phyloP scores from a whole-genome alignment of 75 land plant genomes.

The Isoetes taiwanensis region DNA sequence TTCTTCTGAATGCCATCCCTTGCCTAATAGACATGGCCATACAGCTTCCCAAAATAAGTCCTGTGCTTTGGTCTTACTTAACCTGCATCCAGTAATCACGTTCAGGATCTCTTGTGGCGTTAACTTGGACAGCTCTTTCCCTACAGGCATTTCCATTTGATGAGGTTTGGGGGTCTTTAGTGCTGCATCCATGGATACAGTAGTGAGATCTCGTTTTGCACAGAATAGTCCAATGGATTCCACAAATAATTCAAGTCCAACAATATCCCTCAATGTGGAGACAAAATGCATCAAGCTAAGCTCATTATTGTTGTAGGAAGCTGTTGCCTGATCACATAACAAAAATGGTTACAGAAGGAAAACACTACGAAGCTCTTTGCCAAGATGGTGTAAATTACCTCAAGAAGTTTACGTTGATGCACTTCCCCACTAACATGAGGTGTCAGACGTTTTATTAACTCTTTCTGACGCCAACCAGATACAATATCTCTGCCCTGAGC shows the following conservation, averaged over 20 bases:
- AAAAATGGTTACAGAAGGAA: neutral
- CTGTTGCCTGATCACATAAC: constrained; percentile 25
- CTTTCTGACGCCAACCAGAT: constrained; percentile 52
- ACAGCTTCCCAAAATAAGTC: constrained; percentile 81
- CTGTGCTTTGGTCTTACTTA: constrained; percentile 53
- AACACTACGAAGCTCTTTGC: neutral
- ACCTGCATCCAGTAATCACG: constrained; percentile 36
- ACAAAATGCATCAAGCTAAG: constrained; percentile 42
- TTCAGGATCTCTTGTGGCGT: constrained; percentile 37
- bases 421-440: constrained; percentile 21
- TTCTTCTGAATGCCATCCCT: constrained; percentile 59
- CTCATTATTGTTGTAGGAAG: constrained; percentile 31
- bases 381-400: constrained; percentile 25
- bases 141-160: constrained; percentile 28
- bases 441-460: constrained; percentile 38
- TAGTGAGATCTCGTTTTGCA: constrained; percentile 45
- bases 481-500: constrained; percentile 39
- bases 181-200: constrained; percentile 16
- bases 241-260: constrained; percentile 33
- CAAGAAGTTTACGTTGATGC: constrained; percentile 18
- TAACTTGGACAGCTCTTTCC: constrained; percentile 41
- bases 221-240: constrained; percentile 48
- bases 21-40: constrained; percentile 62
- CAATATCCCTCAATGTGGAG: constrained; percentile 17
- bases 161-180: no score